These are phyloP conservation scores for Elymus sibiricus DNA, from an alignment of 176 grass and related monocot genomes.

Conservation along the genomic window DNA sequence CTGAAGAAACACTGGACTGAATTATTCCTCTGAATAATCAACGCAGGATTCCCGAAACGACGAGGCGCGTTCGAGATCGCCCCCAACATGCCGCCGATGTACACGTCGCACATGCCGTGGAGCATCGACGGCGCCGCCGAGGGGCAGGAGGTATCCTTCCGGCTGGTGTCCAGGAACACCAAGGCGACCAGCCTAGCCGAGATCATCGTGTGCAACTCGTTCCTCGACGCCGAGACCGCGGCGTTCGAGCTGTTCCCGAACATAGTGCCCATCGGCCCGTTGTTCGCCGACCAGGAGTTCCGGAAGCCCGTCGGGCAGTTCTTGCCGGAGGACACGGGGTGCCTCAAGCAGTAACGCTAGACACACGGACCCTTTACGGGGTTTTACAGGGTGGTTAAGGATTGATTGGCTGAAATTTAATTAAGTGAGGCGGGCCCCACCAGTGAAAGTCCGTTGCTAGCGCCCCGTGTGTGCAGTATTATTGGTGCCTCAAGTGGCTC, in stretches of 20 bases:
- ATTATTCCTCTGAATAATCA: not conserved
- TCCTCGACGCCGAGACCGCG: constrained; percentile 34
- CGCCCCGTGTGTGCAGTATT: too few species aligned
- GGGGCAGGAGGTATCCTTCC: constrained; percentile 25
- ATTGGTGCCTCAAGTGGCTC: constrained; percentile 46
- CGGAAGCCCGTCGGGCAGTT: constrained; percentile 26
- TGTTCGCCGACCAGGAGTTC: constrained; percentile 9
- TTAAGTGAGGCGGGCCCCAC: too few species aligned
- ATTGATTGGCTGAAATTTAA: too few species aligned
- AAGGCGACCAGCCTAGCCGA: not conserved
- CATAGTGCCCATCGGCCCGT: constrained; percentile 50
- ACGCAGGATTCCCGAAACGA: constrained; percentile 25
- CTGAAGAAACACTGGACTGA: not conserved
- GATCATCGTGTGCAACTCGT: constrained; percentile 55
- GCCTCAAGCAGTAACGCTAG: too few species aligned
- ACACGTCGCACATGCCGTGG: constrained; percentile 28
- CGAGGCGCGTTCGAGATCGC: constrained; percentile 9
- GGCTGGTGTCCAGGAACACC: not conserved
- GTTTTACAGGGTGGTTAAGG: too few species aligned
- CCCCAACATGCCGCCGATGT: constrained; percentile 32
- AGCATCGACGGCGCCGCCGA: not conserved
- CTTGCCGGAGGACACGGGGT: constrained; percentile 38
- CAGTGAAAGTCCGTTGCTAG: too few species aligned
- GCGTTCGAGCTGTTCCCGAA: constrained; percentile 21
- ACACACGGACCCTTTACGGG: too few species aligned